Percentiles rank a stretch among this genome's conserved stretches.
Conservation (phyloP, 176 grass and related monocot species). For the Raddia guianensis region DNA sequence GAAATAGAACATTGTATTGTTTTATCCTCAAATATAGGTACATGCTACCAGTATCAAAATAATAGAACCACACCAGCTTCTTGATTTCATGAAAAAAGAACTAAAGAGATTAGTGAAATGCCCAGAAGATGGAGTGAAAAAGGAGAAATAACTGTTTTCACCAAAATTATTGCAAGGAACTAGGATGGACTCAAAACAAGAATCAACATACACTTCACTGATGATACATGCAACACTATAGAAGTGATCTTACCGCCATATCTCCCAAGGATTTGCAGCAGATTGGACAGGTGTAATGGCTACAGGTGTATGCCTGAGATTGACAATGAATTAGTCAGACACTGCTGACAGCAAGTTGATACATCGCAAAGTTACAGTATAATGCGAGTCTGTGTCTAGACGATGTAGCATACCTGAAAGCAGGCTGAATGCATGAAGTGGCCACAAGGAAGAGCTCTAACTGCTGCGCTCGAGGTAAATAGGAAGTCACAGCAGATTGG, state of each 20-base stretch:
- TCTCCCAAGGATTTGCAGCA: conserved; percentile 99
- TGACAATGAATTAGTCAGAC: conserved; percentile 24
- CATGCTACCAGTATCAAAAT: conserved; percentile 20
- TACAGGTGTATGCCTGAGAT: conserved; percentile 94
- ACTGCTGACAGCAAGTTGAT: conserved; percentile 7
- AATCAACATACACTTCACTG: conserved; percentile 21
- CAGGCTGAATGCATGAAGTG: conserved; percentile 99
- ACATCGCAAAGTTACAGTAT: conserved; percentile 30
- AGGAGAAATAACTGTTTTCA: conserved; percentile 15
- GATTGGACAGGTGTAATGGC: conserved; percentile 97
- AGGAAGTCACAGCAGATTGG: conserved; percentile 99
- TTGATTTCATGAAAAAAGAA: conserved; percentile 28
- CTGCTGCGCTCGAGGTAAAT: conserved; percentile 93
- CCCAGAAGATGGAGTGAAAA: conserved; percentile 5
- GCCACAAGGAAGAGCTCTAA: conserved; percentile 87
- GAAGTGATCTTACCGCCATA: conserved; percentile 76
- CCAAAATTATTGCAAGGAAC: neutral
- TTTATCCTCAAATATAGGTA: conserved; percentile 14
- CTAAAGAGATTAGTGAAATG: conserved; percentile 25
- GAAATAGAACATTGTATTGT: neutral
- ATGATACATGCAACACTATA: neutral
- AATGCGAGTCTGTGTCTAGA: conserved; percentile 11
- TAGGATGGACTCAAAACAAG: conserved; percentile 24
- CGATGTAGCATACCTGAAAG: conserved; percentile 76
- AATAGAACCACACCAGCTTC: neutral